These are phyloP conservation scores for Metarhizium robertsii DNA, from an alignment of 2,329 filamentous ascomycete species.

Conservation along the genomic window DNA sequence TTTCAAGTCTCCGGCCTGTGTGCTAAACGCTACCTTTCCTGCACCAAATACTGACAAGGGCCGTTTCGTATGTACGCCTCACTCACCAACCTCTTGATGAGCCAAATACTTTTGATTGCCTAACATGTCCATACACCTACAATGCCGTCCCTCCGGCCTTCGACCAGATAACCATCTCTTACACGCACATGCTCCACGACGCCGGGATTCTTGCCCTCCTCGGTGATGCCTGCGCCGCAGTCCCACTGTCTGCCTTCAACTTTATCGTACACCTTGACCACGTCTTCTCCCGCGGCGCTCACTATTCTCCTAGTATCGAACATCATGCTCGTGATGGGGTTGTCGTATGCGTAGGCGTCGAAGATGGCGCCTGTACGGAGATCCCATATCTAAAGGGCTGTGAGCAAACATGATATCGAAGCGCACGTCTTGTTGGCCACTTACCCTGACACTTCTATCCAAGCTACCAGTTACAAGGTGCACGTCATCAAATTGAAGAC, in stretches of 20 bases:
- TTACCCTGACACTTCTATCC: conserved; percentile 88
- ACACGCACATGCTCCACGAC: conserved; percentile 80
- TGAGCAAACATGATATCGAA: conserved; percentile 6
- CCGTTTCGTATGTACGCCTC: too few species aligned
- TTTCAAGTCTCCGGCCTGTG: too few species aligned
- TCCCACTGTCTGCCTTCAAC: conserved; percentile 94
- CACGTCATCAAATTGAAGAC: conserved; percentile 90
- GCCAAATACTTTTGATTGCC: background rate
- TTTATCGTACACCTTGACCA: conserved; percentile 98
- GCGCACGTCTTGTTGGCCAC: conserved; percentile 23
- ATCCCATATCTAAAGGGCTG: conserved; percentile 78
- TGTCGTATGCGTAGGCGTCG: conserved; percentile 93
- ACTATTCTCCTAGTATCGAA: conserved; percentile 89
- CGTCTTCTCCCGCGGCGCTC: conserved; percentile 79
- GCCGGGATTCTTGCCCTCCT: conserved; percentile 53
- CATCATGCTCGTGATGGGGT: conserved; percentile 91
- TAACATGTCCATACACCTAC: conserved; percentile 85
- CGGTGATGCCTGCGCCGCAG: conserved; percentile 73
- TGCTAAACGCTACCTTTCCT: too few species aligned
- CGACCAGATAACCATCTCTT: conserved; percentile 87
- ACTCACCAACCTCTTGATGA: conserved; percentile 1
- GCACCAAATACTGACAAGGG: too few species aligned
- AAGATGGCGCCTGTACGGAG: conserved; percentile 90
- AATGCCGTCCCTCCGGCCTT: conserved; percentile 78
- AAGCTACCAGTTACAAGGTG: conserved; percentile 88